Base-by-base conservation (phyloP, 371 early-diverging fungal species). In the Circinella umbellata region DNA sequence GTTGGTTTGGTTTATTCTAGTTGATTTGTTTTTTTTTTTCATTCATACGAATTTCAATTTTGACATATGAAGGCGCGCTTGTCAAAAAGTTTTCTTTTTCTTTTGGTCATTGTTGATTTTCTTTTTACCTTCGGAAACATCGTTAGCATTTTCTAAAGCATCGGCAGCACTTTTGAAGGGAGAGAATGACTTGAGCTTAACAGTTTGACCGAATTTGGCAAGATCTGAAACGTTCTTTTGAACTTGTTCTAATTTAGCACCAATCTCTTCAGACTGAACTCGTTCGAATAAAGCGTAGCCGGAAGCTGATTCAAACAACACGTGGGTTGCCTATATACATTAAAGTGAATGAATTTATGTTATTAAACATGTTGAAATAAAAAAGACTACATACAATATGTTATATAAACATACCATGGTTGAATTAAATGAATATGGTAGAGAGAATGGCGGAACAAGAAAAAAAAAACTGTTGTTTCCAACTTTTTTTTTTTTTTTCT, bases 271-370 rank as follows among this genome's bases (percentile, higher is more conserved):
- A 9, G 93, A 89, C 86, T 95, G 92, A 63, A 94, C 74, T 61
- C 95, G 90, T 88, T 99, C 96, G 76, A 97, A 98, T 63, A 99
- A 91, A 61, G 96, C 94, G 79, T 97, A 99, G 76, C 99, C 99
- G 38, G 96, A 95, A 51, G 98, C 93, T 62, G 94, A 92, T 87
- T 99, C 99, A 80, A 91, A 95, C 70, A 99, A 86, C 59, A 97
- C 82, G 80, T 88, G 89, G 77, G 85, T 86, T 70, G 80, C 86
- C 87, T 85, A 51, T 27, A 27, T 27, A 27, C 27, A 27, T 27
- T 27, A 27, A 27, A 27, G 27, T 27, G 27, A 27, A 27, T 27
- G 2, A 27, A 51, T 51, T 51, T 8, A n/a, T 51, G 15, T 13
- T 17, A 51, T 5, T n/a, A 51, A 51, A 51, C 4, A 13, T 8